Evolutionary conservation across 805 yeast genomes (phyloP).

Genomic region (Jamesozyma hellenica): DNA sequence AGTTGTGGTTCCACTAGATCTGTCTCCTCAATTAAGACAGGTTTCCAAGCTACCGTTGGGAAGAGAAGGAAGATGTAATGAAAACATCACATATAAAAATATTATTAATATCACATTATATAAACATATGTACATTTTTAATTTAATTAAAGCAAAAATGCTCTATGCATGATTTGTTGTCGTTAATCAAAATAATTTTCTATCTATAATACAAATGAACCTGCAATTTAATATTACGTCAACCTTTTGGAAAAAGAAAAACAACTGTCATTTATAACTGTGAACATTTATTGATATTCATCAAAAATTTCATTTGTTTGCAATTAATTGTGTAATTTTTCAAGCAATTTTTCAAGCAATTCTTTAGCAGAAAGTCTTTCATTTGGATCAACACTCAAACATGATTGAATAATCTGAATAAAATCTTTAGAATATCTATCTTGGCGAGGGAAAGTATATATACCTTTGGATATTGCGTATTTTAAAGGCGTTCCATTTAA

Average conservation of each 20-base stretch:
- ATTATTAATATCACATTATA: slow-evolving; percentile 1
- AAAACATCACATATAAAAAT: background rate
- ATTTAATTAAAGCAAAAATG: slow-evolving; percentile 1
- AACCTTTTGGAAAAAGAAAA: no score
- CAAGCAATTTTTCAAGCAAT: slow-evolving; percentile 41
- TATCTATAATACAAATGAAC: no score
- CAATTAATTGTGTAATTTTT: slow-evolving; percentile 5
- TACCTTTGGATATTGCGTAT: slow-evolving; percentile 64
- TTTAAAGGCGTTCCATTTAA: slow-evolving; percentile 74
- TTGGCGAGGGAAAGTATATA: slow-evolving; percentile 34
- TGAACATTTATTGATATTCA: no score
- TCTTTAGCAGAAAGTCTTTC: slow-evolving; percentile 57
- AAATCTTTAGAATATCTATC: slow-evolving; percentile 43
- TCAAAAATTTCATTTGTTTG: no score
- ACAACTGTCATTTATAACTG: no score
- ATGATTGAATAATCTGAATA: slow-evolving; percentile 44
- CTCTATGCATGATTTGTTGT: no score
- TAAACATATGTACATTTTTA: slow-evolving; percentile 5
- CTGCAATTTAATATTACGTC: no score
- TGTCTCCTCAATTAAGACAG: slow-evolving; percentile 94
- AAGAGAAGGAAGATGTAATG: slow-evolving; percentile 59
- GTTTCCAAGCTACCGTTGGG: slow-evolving; percentile 98
- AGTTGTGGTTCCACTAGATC: slow-evolving; percentile 97
- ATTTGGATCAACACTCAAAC: slow-evolving; percentile 53
- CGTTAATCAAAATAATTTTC: no score